Percentiles rank a stretch among this genome's conserved stretches.
These are phyloP conservation scores for Bruguiera parviflora DNA, from an alignment of 345 rosid genomes.

Conservation along the genomic window DNA sequence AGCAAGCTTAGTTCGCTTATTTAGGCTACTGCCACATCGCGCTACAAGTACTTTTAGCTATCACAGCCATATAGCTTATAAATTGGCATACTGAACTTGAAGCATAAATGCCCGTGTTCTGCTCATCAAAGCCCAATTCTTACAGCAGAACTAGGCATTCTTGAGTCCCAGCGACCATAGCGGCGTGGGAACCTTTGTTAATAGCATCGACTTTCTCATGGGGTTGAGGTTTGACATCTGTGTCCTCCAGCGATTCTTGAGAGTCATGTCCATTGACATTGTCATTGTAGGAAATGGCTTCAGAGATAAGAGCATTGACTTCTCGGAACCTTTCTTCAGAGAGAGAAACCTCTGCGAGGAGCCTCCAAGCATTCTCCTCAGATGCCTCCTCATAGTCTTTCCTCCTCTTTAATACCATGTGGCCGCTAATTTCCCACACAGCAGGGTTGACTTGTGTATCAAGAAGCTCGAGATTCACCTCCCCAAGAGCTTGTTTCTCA, in stretches of 20 bases:
- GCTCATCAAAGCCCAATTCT: constrained; percentile 15
- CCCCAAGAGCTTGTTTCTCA: constrained; percentile 95
- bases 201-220: constrained; percentile 22
- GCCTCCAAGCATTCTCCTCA: constrained; percentile 86
- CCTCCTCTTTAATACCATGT: constrained; percentile 89
- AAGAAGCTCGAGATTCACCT: constrained; percentile 67
- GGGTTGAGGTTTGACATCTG: constrained; percentile 19
- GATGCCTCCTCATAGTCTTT: constrained; percentile 84
- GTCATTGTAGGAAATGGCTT: constrained; percentile 35
- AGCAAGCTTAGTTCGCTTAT: constrained; percentile 18
- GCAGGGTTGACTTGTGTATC: constrained; percentile 99
- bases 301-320: constrained; percentile 60
- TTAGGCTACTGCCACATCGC: constrained; percentile 14
- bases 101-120: too few species aligned
- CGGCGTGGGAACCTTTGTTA: constrained; percentile 35
- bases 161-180: constrained; percentile 47
- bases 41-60: background rate
- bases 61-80: background rate
- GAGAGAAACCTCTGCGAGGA: constrained; percentile 84
- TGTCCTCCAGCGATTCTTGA: constrained; percentile 24
- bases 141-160: constrained; percentile 79
- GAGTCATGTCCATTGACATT: constrained; percentile 21
- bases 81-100: background rate
- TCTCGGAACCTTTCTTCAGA: constrained; percentile 80
- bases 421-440: constrained; percentile 99